A percentile compares a stretch with the other conserved stretches of the same genome.
These are phyloP conservation scores for Aspergillus candidus DNA, from an alignment of 2,329 filamentous ascomycete species.

Conservation along the genomic window DNA sequence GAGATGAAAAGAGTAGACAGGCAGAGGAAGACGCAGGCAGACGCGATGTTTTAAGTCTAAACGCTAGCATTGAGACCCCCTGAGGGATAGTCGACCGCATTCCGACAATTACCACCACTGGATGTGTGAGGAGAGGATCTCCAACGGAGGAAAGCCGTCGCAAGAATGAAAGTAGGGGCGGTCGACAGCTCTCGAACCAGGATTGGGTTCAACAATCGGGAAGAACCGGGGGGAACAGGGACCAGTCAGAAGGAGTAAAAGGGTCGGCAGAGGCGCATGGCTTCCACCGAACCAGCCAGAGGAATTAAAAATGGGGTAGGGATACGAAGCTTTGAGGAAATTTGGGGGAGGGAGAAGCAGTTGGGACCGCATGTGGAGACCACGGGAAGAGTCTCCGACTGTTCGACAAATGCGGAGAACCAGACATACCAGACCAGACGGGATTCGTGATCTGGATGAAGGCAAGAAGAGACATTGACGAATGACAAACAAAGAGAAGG, in stretches of 20 bases:
- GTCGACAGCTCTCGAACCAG: conserved; percentile 10
- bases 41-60: conserved; percentile 29
- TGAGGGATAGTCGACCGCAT: conserved; percentile 29
- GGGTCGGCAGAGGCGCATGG: conserved; percentile 16
- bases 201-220: conserved; percentile 16
- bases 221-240: conserved; percentile 18
- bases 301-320: conserved; percentile 11
- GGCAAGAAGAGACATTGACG: conserved; percentile 1
- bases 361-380: conserved; percentile 12
- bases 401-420: conserved; percentile 18
- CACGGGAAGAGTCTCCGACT: conserved; percentile 18
- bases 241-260: conserved; percentile 19
- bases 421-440: conserved; percentile 3
- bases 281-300: conserved; percentile 15
- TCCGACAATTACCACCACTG: conserved; percentile 51
- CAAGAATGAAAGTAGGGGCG: conserved; percentile 14
- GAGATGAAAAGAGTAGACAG: conserved; percentile 6
- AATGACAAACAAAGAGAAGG: conserved; percentile 3
- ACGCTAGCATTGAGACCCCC: conserved; percentile 28
- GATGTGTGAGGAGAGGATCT: conserved; percentile 10
- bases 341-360: conserved; percentile 6
- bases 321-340: conserved; percentile 20
- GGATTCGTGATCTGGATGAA: conserved; percentile 1
- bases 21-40: conserved; percentile 13
- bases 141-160: conserved; percentile 13